These are phyloP conservation scores for Kwoniella newhampshirensis DNA, from an alignment of 768 basidiomycete genomes.

Conservation along the genomic window DNA sequence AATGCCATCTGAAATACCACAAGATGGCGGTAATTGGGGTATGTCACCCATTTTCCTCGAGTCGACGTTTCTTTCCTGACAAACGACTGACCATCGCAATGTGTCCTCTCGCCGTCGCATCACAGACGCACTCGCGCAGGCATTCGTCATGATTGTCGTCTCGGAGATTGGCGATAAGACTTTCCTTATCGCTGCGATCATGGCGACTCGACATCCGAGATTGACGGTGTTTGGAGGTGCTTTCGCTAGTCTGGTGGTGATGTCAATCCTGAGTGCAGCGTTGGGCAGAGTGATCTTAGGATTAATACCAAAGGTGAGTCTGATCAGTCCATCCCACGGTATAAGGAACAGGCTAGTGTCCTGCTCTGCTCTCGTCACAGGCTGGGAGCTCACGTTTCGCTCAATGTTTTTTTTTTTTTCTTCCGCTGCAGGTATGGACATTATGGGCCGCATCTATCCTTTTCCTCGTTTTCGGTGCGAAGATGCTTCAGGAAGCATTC, in stretches of 20 bases:
- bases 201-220: constrained; percentile 79
- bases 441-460: constrained; percentile 66
- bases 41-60: no score
- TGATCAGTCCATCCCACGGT: no score
- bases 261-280: constrained; percentile 91
- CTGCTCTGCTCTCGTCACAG: no score
- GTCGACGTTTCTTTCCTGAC: no score
- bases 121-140: constrained; percentile 64
- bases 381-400: no score
- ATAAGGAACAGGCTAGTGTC: no score
- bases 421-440: constrained; percentile 38
- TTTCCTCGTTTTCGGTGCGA: constrained; percentile 84
- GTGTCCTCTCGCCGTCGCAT: neutral
- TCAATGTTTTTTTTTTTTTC: neutral
- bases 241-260: constrained; percentile 79
- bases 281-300: constrained; percentile 86
- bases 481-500: constrained; percentile 82
- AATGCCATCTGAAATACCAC: constrained; percentile 17
- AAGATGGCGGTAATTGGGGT: constrained; percentile 17
- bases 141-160: constrained; percentile 85
- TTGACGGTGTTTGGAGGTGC: constrained; percentile 83
- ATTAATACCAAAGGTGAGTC: constrained; percentile 65
- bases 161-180: constrained; percentile 79
- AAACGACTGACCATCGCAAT: no score
- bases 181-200: constrained; percentile 76